Evolutionary conservation across 495 filamentous ascomycete species (phyloP).

Genomic region (Letharia lupina): DNA sequence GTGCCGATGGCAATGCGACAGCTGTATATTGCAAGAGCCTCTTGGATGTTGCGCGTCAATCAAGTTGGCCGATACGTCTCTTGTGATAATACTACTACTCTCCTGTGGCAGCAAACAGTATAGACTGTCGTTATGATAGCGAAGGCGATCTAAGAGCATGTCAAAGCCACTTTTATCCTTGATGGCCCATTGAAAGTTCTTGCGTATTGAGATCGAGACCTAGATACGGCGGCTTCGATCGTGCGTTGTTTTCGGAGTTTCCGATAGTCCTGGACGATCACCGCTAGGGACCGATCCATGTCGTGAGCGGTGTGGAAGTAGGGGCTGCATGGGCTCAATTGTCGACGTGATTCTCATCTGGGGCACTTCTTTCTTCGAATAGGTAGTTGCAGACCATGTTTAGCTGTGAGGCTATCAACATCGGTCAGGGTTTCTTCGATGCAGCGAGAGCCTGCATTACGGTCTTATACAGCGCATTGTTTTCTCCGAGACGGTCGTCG

Average conservation of each 20-base stretch:
- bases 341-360: background rate
- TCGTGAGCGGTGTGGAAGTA: background rate
- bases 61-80: background rate
- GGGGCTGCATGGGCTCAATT: background rate
- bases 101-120: background rate
- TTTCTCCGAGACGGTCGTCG: background rate
- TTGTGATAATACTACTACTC: background rate
- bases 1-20: background rate
- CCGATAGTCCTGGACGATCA: background rate
- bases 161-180: background rate
- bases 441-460: background rate
- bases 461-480: background rate
- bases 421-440: background rate
- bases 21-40: background rate
- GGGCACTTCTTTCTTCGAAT: background rate
- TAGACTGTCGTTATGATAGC: background rate
- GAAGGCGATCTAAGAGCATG: background rate
- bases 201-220: background rate
- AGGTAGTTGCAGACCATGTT: background rate
- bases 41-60: background rate
- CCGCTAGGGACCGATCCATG: background rate
- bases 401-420: background rate
- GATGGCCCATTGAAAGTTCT: background rate
- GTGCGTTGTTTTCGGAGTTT: background rate
- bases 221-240: background rate